Conservation (phyloP, 2,329 filamentous ascomycete genomes). For the Aspergillus carbonarius region DNA sequence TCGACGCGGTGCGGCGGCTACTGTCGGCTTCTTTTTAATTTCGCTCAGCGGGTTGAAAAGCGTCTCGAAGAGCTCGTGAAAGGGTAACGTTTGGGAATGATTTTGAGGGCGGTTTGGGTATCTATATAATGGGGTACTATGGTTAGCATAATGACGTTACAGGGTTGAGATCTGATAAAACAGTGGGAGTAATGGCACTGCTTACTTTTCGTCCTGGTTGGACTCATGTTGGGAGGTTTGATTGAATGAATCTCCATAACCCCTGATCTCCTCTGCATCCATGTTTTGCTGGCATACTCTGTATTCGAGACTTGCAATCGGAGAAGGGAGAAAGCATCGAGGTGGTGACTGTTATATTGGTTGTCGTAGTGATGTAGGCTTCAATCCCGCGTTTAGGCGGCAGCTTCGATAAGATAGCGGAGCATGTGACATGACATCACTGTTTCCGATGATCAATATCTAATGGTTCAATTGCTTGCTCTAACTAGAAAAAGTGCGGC, state of each 20-base stretch:
- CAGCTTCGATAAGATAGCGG: conserved; percentile 27
- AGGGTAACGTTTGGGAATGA: conserved; percentile 73
- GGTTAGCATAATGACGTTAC: neutral
- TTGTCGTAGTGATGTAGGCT: neutral
- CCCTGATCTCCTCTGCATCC: neutral
- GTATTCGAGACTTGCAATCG: neutral
- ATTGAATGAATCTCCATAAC: neutral
- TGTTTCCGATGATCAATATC: neutral
- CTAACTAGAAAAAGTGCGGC: neutral
- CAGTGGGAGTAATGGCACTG: neutral
- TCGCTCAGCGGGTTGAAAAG: conserved; percentile 81
- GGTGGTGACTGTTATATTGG: neutral
- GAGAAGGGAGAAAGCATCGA: neutral
- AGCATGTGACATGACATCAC: conserved; percentile 28
- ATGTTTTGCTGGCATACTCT: neutral
- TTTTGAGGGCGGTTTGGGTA: conserved; percentile 84
- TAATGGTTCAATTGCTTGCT: neutral
- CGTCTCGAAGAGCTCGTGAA: conserved; percentile 72
- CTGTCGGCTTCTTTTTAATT: conserved; percentile 70
- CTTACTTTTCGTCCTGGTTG: conserved; percentile 34
- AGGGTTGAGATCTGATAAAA: neutral
- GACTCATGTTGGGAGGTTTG: conserved; percentile 27
- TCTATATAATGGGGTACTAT: conserved; percentile 3
- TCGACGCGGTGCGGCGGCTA: conserved; percentile 55
- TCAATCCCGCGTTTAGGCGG: conserved; percentile 24